Evolutionary conservation across 306 rosid genomes (phyloP).

Genomic region (Gynostemma pentaphyllum): DNA sequence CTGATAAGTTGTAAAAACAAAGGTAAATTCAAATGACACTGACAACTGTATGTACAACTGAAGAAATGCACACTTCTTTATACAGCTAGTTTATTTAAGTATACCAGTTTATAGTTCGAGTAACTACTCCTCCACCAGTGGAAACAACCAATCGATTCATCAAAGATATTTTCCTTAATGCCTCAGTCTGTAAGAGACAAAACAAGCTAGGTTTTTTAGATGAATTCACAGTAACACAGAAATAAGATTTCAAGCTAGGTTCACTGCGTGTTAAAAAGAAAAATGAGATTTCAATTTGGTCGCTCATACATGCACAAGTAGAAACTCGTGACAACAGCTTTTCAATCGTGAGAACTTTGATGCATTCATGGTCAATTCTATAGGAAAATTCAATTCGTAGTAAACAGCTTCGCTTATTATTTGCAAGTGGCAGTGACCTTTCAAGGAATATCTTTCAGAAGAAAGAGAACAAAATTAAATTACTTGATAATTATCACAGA

Average conservation of each 20-base stretch:
- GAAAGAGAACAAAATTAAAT: not conserved
- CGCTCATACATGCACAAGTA: not conserved
- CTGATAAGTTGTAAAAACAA: slow-evolving; percentile 21
- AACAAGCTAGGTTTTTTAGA: slow-evolving; percentile 8
- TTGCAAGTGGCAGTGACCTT: not conserved
- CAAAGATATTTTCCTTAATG: slow-evolving; percentile 47
- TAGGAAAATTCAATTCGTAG: not conserved
- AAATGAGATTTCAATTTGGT: not conserved
- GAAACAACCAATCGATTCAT: slow-evolving; percentile 59
- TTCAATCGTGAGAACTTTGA: not conserved
- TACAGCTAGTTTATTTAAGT: not conserved
- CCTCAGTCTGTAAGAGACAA: slow-evolving; percentile 55
- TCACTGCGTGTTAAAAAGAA: slow-evolving; percentile 6
- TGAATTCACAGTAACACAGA: no score
- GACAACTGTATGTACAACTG: not conserved
- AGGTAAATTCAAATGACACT: not conserved
- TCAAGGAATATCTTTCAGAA: not conserved
- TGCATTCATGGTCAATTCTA: not conserved
- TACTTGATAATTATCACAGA: not conserved
- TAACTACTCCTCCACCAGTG: slow-evolving; percentile 94
- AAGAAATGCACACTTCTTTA: not conserved
- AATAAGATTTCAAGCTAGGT: no score
- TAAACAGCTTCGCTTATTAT: not conserved
- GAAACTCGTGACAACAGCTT: not conserved
- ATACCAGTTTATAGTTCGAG: slow-evolving; percentile 86